A percentile compares a stretch with the other conserved stretches of the same genome.
Evolutionary conservation across 345 rosid genomes (phyloP).

Genomic region (Lepidium aucheri): DNA sequence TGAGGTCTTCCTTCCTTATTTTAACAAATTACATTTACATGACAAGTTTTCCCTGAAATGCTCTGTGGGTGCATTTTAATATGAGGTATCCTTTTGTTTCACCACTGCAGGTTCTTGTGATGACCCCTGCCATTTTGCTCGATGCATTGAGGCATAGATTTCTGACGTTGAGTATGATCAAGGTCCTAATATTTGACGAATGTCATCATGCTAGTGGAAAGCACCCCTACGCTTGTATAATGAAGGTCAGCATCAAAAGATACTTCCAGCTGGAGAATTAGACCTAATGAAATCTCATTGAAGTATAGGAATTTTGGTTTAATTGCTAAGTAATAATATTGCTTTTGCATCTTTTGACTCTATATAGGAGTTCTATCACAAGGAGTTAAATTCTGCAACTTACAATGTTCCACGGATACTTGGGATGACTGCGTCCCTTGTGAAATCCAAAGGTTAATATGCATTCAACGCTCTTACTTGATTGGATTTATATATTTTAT

Average conservation of each 20-base stretch:
- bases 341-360: not conserved
- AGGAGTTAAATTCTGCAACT: conserved; percentile 23
- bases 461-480: not conserved
- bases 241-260: conserved; percentile 48
- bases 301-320: not conserved
- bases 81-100: not conserved
- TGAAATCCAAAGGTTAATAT: conserved; percentile 57
- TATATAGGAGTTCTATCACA: conserved; percentile 78
- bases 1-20: conserved; percentile 45
- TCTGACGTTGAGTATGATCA: conserved; percentile 49
- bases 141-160: conserved; percentile 57
- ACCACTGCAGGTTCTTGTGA: conserved; percentile 66
- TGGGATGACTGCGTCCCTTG: conserved; percentile 94
- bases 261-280: not conserved
- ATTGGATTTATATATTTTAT: not conserved
- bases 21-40: not conserved
- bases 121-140: conserved; percentile 89
- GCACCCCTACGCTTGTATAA: conserved; percentile 67
- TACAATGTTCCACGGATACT: conserved; percentile 60
- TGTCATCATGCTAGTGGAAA: conserved; percentile 82
- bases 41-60: not conserved
- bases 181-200: conserved; percentile 81
- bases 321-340: not conserved
- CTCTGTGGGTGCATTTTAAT: not conserved
- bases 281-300: not conserved